Evolutionary conservation across 169 alveolate species (phyloP), one percentile per base, ranked within the genome.

Genomic region (Eimeria necatrix): DNA sequence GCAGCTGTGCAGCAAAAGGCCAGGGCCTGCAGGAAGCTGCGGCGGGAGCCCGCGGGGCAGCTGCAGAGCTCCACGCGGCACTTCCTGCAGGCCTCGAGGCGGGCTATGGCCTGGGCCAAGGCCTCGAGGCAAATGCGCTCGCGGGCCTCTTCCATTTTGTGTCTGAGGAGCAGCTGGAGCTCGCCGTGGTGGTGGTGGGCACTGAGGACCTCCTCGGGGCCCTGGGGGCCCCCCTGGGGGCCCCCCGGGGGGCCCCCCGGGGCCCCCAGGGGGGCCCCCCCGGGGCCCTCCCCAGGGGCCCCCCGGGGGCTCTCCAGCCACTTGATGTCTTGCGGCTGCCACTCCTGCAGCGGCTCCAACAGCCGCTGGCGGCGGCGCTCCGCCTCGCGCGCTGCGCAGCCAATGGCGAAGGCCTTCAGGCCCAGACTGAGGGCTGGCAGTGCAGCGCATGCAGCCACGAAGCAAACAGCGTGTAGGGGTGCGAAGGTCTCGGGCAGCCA

Each of bases 301-400:
- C 46, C 56, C 32, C 20, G 4, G 16, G 68, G 87, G 64, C 87
- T 49, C 49, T 76, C 87, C 18, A 76, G 87, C 87, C 87, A 76
- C 61, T 18, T 76, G 7, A 76, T 20, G 87, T 76, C 87, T 76
- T 76, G 56, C 5, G 87, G 87, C 1, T 49, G 59, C 87, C 87
- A 76, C 26, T 76, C 64, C 61, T 20, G 32, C 87, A 76, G 20
- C 49, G 12, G 64, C 41, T 41, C 64, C 24, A 46, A 12, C 64
- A 76, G 48, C 46, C 48, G 22, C 24, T 10, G 87, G 26, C 16
- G 64, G 64, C 32, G 59, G 4, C 22, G 24, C 87, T 76, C 64
- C 26, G 16, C 64, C 12, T 32, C 87, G 32, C 48, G 32, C 32
- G 3, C 26, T 76, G 14, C 22, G 5, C 32, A 46, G 64, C 87